Conservation (phyloP, 2,329 filamentous ascomycete genomes). For the Colletotrichum gigasporum region DNA sequence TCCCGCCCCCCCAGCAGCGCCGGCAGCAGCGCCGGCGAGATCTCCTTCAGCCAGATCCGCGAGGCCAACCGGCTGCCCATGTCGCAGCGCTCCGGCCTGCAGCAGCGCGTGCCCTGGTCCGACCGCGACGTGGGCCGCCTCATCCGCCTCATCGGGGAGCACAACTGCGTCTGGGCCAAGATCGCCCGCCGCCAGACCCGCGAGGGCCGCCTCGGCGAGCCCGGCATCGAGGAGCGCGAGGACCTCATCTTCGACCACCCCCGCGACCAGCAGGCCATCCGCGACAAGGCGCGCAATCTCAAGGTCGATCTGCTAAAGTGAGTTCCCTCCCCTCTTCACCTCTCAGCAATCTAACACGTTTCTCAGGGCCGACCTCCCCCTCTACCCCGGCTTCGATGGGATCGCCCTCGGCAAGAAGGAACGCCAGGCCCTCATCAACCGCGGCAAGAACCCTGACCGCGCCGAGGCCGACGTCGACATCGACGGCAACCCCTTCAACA, state of each 20-base stretch:
- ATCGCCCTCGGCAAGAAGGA: constrained; percentile 63
- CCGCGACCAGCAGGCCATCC: constrained; percentile 64
- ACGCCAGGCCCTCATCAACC: constrained; percentile 46
- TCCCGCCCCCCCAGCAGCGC: constrained; percentile 34
- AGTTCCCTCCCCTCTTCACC: constrained; percentile 27
- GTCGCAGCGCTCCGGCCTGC: constrained; percentile 12
- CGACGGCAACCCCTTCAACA: constrained; percentile 49
- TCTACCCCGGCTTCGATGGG: constrained; percentile 60
- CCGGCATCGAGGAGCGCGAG: constrained; percentile 29
- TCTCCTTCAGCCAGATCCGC: constrained; percentile 18
- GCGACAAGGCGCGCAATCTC: constrained; percentile 66
- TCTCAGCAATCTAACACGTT: too few relatives aligned
- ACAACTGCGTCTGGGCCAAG: constrained; percentile 49
- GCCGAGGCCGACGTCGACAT: constrained; percentile 54
- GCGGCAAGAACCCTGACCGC: constrained; percentile 60
- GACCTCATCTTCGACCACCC: constrained; percentile 49
- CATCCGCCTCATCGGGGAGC: constrained; percentile 50
- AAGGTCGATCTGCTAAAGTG: constrained; percentile 62
- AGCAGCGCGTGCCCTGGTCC: constrained; percentile 51
- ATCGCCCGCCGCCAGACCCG: constrained; percentile 40
- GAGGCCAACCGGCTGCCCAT: constrained; percentile 15
- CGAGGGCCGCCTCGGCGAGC: neutral
- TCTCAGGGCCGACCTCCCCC: constrained; percentile 47
- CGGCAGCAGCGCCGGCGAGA: constrained; percentile 41
- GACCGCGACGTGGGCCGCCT: constrained; percentile 51